Evolutionary conservation across 1,284 basidiomycete genomes (phyloP).

Genomic region (Ganoderma sinense): DNA sequence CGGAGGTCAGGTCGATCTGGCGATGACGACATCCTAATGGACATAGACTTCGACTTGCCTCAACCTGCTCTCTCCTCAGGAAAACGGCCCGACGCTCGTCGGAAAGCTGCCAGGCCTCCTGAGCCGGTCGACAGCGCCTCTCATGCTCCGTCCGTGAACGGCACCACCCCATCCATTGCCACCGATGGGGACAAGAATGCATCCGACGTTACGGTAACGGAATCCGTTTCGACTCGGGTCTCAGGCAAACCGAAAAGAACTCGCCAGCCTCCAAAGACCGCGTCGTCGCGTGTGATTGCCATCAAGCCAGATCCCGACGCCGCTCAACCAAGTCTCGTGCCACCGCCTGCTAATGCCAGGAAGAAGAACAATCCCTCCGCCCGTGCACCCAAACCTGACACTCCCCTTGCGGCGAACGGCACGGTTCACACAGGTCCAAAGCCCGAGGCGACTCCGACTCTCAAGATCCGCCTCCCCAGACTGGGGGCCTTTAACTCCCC

Average conservation of each 20-base stretch:
- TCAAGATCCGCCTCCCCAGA: constrained; percentile 66
- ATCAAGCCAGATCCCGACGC: constrained; percentile 19
- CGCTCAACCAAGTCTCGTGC: constrained; percentile 1
- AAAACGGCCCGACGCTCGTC: constrained; percentile 26
- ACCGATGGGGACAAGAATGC: constrained; percentile 6
- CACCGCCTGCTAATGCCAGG: constrained; percentile 9
- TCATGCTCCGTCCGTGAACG: neutral
- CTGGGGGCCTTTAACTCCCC: constrained; percentile 41
- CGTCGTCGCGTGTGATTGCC: neutral
- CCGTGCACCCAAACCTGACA: constrained; percentile 19
- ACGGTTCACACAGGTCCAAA: constrained; percentile 13
- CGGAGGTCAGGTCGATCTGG: constrained; percentile 20
- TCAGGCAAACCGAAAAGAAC: constrained; percentile 23
- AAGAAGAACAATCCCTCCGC: constrained; percentile 20
- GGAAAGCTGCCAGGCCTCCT: constrained; percentile 26
- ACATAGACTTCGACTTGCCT: constrained; percentile 22
- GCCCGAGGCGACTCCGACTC: constrained; percentile 46
- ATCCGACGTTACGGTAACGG: constrained; percentile 2
- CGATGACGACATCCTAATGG: constrained; percentile 25
- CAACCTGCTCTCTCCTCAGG: constrained; percentile 24
- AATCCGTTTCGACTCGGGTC: constrained; percentile 11
- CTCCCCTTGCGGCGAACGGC: constrained; percentile 24
- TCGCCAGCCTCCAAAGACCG: constrained; percentile 20
- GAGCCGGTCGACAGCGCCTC: neutral
- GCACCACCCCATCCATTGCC: neutral